Conservation (phyloP, 805 yeast genomes). For the Teunomyces funiuensis region DNA sequence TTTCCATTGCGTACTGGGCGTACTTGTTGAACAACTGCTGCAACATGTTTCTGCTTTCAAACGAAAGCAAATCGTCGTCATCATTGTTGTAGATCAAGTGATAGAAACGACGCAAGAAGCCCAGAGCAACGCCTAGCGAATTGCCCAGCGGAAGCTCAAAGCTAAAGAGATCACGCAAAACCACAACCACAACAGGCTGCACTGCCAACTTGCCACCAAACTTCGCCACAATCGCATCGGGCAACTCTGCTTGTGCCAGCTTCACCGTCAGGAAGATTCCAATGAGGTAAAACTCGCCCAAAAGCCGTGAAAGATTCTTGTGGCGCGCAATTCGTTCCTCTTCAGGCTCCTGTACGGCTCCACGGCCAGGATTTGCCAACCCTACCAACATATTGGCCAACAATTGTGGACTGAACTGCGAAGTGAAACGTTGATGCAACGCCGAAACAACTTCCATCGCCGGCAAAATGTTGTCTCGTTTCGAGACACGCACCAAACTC, state of each 20-base stretch:
- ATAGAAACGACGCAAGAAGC: conserved; percentile 50
- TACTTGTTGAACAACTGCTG: conserved; percentile 42
- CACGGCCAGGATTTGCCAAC: conserved; percentile 28
- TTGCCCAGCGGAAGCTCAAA: conserved; percentile 28
- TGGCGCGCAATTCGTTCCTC: conserved; percentile 43
- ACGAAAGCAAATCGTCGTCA: conserved; percentile 19
- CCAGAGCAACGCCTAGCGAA: conserved; percentile 40
- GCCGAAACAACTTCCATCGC: conserved; percentile 68
- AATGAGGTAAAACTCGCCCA: conserved; percentile 57
- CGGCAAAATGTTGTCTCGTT: conserved; percentile 58
- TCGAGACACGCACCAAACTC: conserved; percentile 52
- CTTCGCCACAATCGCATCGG: conserved; percentile 41
- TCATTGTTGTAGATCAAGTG: conserved; percentile 25
- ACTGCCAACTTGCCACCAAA: conserved; percentile 18
- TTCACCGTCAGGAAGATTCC: conserved; percentile 53
- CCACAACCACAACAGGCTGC: conserved; percentile 42
- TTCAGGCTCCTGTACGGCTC: conserved; percentile 29
- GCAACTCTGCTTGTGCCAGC: conserved; percentile 43
- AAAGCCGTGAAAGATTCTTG: conserved; percentile 47
- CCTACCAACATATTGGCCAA: conserved; percentile 36
- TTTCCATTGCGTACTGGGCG: conserved; percentile 40
- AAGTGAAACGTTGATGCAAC: conserved; percentile 72
- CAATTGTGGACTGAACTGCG: conserved; percentile 47
- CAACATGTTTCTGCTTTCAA: conserved; percentile 25
- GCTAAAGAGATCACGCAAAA: conserved; percentile 37